phyloP scores from a whole-genome alignment of 495 filamentous ascomycete genomes.

The Aspergillus avenaceus region DNA sequence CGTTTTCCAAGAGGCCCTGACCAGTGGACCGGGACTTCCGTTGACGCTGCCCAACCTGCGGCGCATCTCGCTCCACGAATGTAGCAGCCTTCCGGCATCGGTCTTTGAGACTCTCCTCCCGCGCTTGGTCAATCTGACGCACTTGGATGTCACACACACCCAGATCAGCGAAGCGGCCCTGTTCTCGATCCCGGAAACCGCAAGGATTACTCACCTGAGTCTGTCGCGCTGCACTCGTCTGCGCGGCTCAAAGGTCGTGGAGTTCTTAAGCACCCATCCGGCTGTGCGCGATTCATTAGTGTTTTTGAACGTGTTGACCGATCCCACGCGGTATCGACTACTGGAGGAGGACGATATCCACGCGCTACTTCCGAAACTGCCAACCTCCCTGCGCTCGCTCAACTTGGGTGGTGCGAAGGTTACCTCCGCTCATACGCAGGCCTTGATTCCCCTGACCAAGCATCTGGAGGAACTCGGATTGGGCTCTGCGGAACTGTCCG shows the following conservation, averaged over 20 bases:
- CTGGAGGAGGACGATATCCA: slow-evolving; percentile 62
- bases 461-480: slow-evolving; percentile 77
- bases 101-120: slow-evolving; percentile 70
- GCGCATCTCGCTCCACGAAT: slow-evolving; percentile 77
- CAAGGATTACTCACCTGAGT: slow-evolving; percentile 75
- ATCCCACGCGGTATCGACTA: slow-evolving; percentile 69
- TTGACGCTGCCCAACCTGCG: slow-evolving; percentile 53
- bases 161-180: slow-evolving; percentile 72
- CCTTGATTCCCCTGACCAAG: slow-evolving; percentile 67
- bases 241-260: slow-evolving; percentile 60
- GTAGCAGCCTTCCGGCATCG: slow-evolving; percentile 64
- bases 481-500: slow-evolving; percentile 60
- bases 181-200: slow-evolving; percentile 64
- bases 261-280: slow-evolving; percentile 71
- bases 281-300: slow-evolving; percentile 61
- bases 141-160: slow-evolving; percentile 78
- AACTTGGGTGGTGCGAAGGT: slow-evolving; percentile 76
- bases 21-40: slow-evolving; percentile 37
- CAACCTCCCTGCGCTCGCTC: slow-evolving; percentile 64
- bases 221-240: slow-evolving; percentile 72
- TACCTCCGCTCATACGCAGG: slow-evolving; percentile 56
- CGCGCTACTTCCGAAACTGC: slow-evolving; percentile 64
- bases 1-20: slow-evolving; percentile 49
- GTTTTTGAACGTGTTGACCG: slow-evolving; percentile 71
- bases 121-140: slow-evolving; percentile 64